These are phyloP conservation scores for Scheffersomyces spartinae DNA, from an alignment of 805 yeast species.

Conservation along the genomic window DNA sequence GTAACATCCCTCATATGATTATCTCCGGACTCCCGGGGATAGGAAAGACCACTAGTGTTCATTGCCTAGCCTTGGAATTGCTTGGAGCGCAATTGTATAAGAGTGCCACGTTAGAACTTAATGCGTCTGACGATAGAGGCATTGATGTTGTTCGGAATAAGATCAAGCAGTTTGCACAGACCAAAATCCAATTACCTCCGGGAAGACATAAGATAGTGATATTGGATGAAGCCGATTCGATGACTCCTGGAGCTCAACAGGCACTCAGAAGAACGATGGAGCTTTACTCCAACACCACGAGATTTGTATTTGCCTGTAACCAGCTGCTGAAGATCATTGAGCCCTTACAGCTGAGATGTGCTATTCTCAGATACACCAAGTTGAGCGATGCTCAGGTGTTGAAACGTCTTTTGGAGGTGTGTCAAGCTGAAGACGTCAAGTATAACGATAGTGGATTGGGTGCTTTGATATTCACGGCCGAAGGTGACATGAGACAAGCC, in stretches of 20 bases:
- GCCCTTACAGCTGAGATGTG: conserved; percentile 94
- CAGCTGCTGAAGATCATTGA: conserved; percentile 91
- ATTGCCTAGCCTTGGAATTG: conserved; percentile 77
- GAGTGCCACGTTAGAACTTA: conserved; percentile 84
- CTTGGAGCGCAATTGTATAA: conserved; percentile 55
- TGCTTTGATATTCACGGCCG: conserved; percentile 89
- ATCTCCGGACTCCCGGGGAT: conserved; percentile 96
- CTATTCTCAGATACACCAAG: conserved; percentile 76
- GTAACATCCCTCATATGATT: conserved; percentile 95
- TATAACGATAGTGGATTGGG: conserved; percentile 84
- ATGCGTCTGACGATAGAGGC: conserved; percentile 96
- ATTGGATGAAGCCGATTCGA: conserved; percentile 90
- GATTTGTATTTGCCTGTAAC: conserved; percentile 98
- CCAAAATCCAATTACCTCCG: conserved; percentile 74
- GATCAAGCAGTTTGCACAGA: conserved; percentile 93
- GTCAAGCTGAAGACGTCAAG: conserved; percentile 58
- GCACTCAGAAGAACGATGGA: conserved; percentile 94
- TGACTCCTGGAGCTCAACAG: conserved; percentile 96
- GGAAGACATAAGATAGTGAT: conserved; percentile 91
- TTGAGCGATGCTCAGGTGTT: conserved; percentile 79
- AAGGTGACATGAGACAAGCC: conserved; percentile 99
- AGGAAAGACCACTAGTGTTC: conserved; percentile 91
- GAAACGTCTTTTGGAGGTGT: conserved; percentile 60
- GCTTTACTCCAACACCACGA: conserved; percentile 84
- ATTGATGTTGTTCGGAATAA: conserved; percentile 91